phyloP scores from a whole-genome alignment of 2,329 filamentous ascomycete species.

The Thielaviopsis cerberus region DNA sequence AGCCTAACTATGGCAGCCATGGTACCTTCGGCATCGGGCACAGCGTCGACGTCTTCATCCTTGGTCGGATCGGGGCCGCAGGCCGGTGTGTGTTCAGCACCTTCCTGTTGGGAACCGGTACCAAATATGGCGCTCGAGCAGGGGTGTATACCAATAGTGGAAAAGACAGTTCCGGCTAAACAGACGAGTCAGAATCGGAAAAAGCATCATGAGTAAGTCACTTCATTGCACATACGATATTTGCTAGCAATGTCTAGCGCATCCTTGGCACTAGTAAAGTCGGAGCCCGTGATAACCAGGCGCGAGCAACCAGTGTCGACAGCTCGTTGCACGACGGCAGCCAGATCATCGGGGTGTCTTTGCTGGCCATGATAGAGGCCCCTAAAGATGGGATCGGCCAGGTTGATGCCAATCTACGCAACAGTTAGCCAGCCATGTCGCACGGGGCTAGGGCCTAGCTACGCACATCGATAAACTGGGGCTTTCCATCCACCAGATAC shows the following conservation, averaged over 20 bases:
- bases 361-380: slow-evolving; percentile 70
- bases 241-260: slow-evolving; percentile 55
- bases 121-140: slow-evolving; percentile 72
- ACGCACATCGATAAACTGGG: slow-evolving; percentile 45
- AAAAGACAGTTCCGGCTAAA: slow-evolving; percentile 62
- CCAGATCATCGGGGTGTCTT: slow-evolving; percentile 53
- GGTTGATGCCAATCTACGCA: slow-evolving; percentile 71
- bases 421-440: neutral
- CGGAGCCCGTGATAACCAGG: slow-evolving; percentile 84
- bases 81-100: slow-evolving; percentile 30
- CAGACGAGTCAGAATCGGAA: slow-evolving; percentile 9
- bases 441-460: neutral
- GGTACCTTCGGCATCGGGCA: slow-evolving; percentile 23
- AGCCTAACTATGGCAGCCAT: slow-evolving; percentile 38
- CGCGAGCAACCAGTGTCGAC: slow-evolving; percentile 64
- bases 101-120: slow-evolving; percentile 25
- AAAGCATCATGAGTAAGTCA: neutral
- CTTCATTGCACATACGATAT: slow-evolving; percentile 42
- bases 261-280: slow-evolving; percentile 57
- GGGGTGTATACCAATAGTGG: slow-evolving; percentile 85
- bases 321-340: slow-evolving; percentile 61
- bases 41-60: slow-evolving; percentile 31
- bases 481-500: slow-evolving; percentile 14
- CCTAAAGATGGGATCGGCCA: slow-evolving; percentile 78
- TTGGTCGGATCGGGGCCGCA: slow-evolving; percentile 34